These are phyloP conservation scores for Dictyostelium discoideum DNA, from an alignment of 78 protist genomes.

Conservation along the genomic window DNA sequence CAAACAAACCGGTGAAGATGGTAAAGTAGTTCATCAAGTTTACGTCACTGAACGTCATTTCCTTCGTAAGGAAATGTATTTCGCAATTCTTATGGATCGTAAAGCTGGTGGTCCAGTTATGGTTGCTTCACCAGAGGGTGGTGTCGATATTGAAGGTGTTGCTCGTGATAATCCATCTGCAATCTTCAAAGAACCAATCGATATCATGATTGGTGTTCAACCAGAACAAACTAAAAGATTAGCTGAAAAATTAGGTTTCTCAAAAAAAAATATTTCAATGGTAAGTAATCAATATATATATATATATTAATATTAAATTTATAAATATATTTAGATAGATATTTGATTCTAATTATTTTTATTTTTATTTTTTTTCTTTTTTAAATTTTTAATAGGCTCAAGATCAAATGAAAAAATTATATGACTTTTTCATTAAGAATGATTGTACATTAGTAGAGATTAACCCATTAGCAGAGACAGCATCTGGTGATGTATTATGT, in stretches of 20 bases:
- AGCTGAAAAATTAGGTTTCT: conserved; percentile 85
- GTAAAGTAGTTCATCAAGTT: conserved; percentile 79
- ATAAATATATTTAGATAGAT: too few species aligned
- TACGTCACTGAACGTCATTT: conserved; percentile 83
- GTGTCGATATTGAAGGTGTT: conserved; percentile 95
- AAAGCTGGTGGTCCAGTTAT: conserved; percentile 82
- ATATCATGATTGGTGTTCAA: conserved; percentile 88
- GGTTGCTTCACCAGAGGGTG: conserved; percentile 91
- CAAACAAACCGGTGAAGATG: conserved; percentile 93
- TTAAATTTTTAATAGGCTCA: conserved; percentile 43
- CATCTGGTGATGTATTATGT: conserved; percentile 87
- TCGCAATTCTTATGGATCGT: conserved; percentile 98
- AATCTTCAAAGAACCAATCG: conserved; percentile 89
- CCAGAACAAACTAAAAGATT: conserved; percentile 81
- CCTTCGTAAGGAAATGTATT: conserved; percentile 91
- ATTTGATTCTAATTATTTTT: background rate
- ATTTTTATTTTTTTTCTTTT: background rate
- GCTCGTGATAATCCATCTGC: conserved; percentile 85
- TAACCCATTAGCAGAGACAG: conserved; percentile 96
- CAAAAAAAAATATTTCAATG: conserved; percentile 60
- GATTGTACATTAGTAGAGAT: conserved; percentile 97
- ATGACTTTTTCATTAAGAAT: conserved; percentile 83
- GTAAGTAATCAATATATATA: background rate
- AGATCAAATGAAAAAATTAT: conserved; percentile 87
- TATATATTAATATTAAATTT: background rate